Conservation (phyloP, 345 rosid genomes). For the Toxicodendron radicans region DNA sequence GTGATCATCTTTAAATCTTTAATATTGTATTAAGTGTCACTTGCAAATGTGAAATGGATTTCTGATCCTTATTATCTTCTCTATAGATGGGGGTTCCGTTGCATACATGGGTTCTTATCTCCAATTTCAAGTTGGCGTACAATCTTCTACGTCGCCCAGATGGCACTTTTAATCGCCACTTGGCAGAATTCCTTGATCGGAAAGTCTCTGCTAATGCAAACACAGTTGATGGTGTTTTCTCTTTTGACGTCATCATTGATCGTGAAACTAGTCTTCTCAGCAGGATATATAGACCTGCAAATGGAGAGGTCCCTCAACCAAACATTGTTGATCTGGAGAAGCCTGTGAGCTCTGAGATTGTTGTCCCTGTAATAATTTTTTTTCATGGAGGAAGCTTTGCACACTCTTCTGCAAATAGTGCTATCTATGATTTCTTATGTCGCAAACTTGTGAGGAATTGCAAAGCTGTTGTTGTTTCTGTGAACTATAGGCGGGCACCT, state of each 20-base stretch:
- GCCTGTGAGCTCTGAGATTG: slow-evolving; percentile 60
- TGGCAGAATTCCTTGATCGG: slow-evolving; percentile 91
- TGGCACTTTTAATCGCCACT: slow-evolving; percentile 87
- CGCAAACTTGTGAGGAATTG: slow-evolving; percentile 73
- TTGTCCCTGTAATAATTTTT: slow-evolving; percentile 70
- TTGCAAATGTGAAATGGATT: slow-evolving; percentile 8
- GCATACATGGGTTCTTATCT: slow-evolving; percentile 88
- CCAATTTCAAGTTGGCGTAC: slow-evolving; percentile 83
- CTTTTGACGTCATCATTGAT: slow-evolving; percentile 73
- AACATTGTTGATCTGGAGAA: slow-evolving; percentile 60
- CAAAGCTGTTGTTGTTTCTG: slow-evolving; percentile 81
- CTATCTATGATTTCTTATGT: slow-evolving; percentile 75
- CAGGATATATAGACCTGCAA: slow-evolving; percentile 66
- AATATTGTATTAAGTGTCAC: background rate
- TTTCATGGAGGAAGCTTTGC: slow-evolving; percentile 98
- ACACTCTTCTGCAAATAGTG: slow-evolving; percentile 81
- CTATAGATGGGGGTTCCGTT: slow-evolving; percentile 82
- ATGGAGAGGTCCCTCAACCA: slow-evolving; percentile 41
- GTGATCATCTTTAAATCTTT: background rate
- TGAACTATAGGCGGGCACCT: slow-evolving; percentile 85
- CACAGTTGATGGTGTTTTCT: slow-evolving; percentile 74
- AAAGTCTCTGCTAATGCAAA: slow-evolving; percentile 73
- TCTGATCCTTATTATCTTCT: slow-evolving; percentile 22
- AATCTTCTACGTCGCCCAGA: slow-evolving; percentile 83
- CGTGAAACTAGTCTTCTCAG: slow-evolving; percentile 52